Base-by-base conservation (phyloP, 768 basidiomycete genomes). In the Crepidotus variabilis region DNA sequence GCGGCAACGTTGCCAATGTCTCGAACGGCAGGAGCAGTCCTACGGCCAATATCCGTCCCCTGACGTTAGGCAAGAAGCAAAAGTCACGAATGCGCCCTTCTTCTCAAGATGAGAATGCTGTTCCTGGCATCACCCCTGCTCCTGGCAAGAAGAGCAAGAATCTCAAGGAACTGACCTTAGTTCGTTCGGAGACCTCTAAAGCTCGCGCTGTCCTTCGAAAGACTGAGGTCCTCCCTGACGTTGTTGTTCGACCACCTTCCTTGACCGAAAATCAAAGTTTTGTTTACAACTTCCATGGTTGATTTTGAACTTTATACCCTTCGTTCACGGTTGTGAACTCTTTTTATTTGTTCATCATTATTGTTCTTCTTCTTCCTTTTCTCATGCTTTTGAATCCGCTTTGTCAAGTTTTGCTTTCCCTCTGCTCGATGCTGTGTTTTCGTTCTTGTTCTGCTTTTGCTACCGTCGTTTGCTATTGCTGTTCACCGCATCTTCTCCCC, bases 181-280 rank as follows among this genome's bases (percentile, higher is more conserved):
- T 72, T 48, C 75, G 85, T 60, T 84, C 81, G 34, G 85, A 88
- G 59, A 87, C 87, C 33, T 77, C 74, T 65, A 86, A 83, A 69
- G 69, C 80, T 66, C 82, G 85, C 53, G 85, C 80, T 47, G 62
- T 76, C 54, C 75, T 86, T 60, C 74, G 83, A 63, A 78, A 78
- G 68, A 70, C 68, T 36, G 85, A 85, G 72, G 72, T 77, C 51
- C 69, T 87, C 28, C 85, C 86, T 32, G 76, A 80, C 39, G 83
- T 87, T 24, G 75, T 85, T 54, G 76, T 87, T 52, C 75, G 85
- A 18, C 84, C 85, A 9, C 85, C 85, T 13, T 87, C 84, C 10
- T 73, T 68, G 47, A 71, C 69, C 58, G 75, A 82, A 49, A 75
- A 77, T 57, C 71, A 69, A 54, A 76, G 67, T 18, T 77, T 75